These are phyloP conservation scores for Mortierella sp. DNA, from an alignment of 371 early-diverging fungal genomes.

Conservation along the genomic window DNA sequence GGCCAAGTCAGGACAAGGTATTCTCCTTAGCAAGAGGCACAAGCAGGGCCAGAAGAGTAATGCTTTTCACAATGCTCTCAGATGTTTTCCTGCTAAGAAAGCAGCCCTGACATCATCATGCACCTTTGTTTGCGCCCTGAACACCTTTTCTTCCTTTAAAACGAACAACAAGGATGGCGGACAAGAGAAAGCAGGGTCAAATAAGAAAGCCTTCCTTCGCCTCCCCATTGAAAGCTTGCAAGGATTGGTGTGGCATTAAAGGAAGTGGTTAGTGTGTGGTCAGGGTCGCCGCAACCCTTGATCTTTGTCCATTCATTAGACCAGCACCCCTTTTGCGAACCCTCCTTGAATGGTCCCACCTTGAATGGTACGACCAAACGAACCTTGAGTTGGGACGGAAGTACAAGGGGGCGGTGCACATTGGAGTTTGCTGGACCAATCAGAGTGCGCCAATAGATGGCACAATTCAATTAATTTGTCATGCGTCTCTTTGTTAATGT, in stretches of 20 bases:
- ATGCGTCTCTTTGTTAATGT: not conserved
- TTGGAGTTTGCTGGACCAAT: not conserved
- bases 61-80: not conserved
- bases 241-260: not conserved
- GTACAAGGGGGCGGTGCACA: not conserved
- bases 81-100: not conserved
- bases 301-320: not conserved
- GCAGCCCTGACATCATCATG: not conserved
- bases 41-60: no score
- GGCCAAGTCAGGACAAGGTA: no score
- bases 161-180: not conserved
- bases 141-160: not conserved
- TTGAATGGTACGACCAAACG: not conserved
- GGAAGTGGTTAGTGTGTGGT: not conserved
- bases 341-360: not conserved
- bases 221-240: not conserved
- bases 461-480: not conserved
- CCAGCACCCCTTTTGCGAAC: not conserved
- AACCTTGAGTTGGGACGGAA: not conserved
- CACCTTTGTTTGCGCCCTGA: not conserved
- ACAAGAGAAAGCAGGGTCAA: not conserved
- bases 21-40: no score
- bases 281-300: not conserved
- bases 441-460: not conserved
- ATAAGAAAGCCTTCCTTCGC: not conserved